Percentiles rank a stretch among this genome's conserved stretches.
Evolutionary conservation across 2,329 filamentous ascomycete genomes (phyloP).

Genomic region (Colletotrichum aenigma): DNA sequence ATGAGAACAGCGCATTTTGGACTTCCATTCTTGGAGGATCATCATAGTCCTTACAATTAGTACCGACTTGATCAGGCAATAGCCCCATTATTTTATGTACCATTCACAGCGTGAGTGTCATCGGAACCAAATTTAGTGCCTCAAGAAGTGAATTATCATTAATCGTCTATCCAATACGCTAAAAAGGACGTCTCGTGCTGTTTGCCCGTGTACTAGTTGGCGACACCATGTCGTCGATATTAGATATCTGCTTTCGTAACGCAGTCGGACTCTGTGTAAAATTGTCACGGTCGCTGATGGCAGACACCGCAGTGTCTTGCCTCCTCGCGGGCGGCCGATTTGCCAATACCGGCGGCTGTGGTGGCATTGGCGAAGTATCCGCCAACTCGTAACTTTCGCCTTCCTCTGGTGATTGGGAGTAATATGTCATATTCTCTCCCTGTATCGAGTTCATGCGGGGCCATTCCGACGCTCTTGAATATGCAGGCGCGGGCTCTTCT

Average conservation of each 20-base stretch:
- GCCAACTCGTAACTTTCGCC: conserved; percentile 15
- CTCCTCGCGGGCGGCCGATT: not conserved
- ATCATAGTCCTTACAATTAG: not conserved
- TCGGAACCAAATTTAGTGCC: not conserved
- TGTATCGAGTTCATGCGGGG: conserved; percentile 13
- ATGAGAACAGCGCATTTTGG: not conserved
- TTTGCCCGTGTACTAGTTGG: conserved; percentile 9
- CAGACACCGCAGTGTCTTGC: not conserved
- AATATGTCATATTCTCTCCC: not conserved
- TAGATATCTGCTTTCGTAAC: not conserved
- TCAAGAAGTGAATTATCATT: conserved; percentile 18
- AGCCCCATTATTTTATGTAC: not conserved
- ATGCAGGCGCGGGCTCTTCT: not conserved
- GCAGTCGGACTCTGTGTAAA: not conserved
- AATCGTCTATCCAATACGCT: conserved; percentile 16
- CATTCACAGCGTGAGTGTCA: not conserved
- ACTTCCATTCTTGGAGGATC: not conserved
- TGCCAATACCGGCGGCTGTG: not conserved
- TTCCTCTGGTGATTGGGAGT: not conserved
- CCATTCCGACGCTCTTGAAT: conserved; percentile 6
- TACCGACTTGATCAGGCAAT: not conserved
- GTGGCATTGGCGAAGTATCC: conserved; percentile 1
- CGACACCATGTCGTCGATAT: not conserved
- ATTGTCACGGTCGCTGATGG: not conserved
- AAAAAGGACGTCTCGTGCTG: conserved; percentile 1